These are phyloP conservation scores for Penicillium lividum DNA, from an alignment of 495 filamentous ascomycete species.

Conservation along the genomic window DNA sequence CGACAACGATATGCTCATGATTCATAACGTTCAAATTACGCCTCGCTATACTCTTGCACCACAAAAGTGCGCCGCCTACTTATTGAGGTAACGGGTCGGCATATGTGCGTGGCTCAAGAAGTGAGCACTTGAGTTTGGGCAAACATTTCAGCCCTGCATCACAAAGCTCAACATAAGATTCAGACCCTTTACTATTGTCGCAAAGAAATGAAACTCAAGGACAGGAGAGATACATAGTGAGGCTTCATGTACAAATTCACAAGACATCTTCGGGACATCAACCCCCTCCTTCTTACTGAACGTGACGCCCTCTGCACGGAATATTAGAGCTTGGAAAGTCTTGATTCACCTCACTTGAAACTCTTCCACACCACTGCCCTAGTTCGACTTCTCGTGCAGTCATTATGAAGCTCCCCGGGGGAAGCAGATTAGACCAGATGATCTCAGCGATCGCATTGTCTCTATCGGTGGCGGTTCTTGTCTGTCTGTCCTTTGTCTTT, in stretches of 20 bases:
- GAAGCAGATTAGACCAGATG: background rate
- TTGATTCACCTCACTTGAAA: background rate
- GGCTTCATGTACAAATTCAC: background rate
- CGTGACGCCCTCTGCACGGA: background rate
- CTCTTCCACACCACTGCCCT: background rate
- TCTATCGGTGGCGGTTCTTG: background rate
- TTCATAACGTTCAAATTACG: background rate
- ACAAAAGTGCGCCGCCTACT: background rate
- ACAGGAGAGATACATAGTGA: background rate
- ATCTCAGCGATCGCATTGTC: background rate
- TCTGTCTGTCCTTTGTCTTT: background rate
- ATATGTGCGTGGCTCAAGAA: background rate
- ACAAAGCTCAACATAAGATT: background rate
- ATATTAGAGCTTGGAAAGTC: background rate
- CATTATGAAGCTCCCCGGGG: background rate
- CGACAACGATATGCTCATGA: background rate
- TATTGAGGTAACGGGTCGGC: background rate
- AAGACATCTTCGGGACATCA: background rate
- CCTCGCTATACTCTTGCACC: background rate
- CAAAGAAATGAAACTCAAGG: background rate
- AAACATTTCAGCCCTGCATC: background rate
- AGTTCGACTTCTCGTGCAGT: background rate
- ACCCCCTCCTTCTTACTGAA: background rate
- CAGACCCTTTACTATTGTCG: background rate
- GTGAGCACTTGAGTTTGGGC: background rate